Conservation (phyloP, 768 basidiomycete genomes). For the Thelephora aurantiotincta region DNA sequence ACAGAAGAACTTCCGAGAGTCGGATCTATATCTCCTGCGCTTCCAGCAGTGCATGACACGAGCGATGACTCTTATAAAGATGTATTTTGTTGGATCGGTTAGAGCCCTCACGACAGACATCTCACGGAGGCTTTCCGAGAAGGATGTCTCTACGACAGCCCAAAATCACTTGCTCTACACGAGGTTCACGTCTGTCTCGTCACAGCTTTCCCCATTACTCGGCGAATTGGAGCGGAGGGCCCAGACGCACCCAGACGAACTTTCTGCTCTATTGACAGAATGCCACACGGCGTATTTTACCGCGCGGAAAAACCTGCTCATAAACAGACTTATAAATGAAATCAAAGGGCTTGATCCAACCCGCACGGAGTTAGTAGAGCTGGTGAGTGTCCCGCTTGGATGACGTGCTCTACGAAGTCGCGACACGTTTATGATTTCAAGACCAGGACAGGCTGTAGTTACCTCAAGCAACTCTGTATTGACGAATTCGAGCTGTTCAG, state of each 20-base stretch:
- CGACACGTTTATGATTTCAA: slow-evolving; percentile 16
- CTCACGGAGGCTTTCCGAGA: slow-evolving; percentile 58
- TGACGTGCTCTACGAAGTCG: not conserved
- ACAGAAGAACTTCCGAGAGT: slow-evolving; percentile 83
- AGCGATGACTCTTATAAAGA: slow-evolving; percentile 95
- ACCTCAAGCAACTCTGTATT: slow-evolving; percentile 80
- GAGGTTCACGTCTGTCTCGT: slow-evolving; percentile 63
- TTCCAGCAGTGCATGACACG: slow-evolving; percentile 98
- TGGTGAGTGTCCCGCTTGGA: slow-evolving; percentile 31
- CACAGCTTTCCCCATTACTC: slow-evolving; percentile 63
- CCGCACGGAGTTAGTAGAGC: slow-evolving; percentile 72
- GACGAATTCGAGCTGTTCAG: slow-evolving; percentile 83
- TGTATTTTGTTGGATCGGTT: slow-evolving; percentile 85
- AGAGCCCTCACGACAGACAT: slow-evolving; percentile 70
- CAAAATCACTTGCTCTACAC: slow-evolving; percentile 82
- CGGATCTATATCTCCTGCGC: slow-evolving; percentile 87
- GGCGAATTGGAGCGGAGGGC: slow-evolving; percentile 78
- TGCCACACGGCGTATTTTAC: slow-evolving; percentile 80
- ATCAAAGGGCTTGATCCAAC: slow-evolving; percentile 71
- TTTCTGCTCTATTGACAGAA: slow-evolving; percentile 67
- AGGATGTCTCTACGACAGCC: slow-evolving; percentile 71
- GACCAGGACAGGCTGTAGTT: slow-evolving; percentile 87
- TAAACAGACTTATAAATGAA: slow-evolving; percentile 64
- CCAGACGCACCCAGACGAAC: slow-evolving; percentile 65
- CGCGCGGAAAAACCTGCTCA: slow-evolving; percentile 56